Conservation (phyloP, 164 flowering plant species). For the Annona cherimola region DNA sequence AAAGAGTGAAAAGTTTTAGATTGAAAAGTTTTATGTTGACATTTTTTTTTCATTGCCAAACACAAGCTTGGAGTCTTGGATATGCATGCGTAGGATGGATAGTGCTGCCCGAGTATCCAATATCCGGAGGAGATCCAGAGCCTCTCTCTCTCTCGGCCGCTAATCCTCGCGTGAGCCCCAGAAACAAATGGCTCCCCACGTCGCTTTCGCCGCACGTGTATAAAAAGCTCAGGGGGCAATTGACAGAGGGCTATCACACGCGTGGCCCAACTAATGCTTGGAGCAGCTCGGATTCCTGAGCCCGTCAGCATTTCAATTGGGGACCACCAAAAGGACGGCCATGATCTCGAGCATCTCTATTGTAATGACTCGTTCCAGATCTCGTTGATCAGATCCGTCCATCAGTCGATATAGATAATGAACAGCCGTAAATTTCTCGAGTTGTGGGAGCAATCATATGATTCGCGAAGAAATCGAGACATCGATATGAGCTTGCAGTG, state of each 20-base stretch:
- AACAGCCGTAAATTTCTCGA: not conserved
- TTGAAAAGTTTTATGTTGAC: not conserved
- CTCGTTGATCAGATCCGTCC: not conserved
- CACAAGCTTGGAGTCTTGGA: no score
- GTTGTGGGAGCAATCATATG: no score
- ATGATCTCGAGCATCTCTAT: not conserved
- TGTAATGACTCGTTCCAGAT: no score
- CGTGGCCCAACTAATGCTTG: not conserved
- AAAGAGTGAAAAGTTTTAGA: not conserved
- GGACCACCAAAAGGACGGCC: not conserved
- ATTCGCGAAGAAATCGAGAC: no score
- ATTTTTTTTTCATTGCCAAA: no score
- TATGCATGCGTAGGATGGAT: not conserved
- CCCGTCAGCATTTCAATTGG: not conserved
- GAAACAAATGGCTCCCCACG: not conserved
- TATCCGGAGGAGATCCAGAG: not conserved
- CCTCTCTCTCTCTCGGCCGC: not conserved
- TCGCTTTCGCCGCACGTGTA: not conserved
- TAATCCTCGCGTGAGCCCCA: not conserved
- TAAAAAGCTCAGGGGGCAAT: not conserved
- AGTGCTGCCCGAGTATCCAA: not conserved
- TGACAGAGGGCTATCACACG: not conserved
- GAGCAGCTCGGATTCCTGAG: not conserved
- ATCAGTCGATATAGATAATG: not conserved
- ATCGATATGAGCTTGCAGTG: not conserved